These are phyloP conservation scores for Porogramme epimiltina DNA, from an alignment of 1,284 basidiomycete genomes.

Conservation along the genomic window DNA sequence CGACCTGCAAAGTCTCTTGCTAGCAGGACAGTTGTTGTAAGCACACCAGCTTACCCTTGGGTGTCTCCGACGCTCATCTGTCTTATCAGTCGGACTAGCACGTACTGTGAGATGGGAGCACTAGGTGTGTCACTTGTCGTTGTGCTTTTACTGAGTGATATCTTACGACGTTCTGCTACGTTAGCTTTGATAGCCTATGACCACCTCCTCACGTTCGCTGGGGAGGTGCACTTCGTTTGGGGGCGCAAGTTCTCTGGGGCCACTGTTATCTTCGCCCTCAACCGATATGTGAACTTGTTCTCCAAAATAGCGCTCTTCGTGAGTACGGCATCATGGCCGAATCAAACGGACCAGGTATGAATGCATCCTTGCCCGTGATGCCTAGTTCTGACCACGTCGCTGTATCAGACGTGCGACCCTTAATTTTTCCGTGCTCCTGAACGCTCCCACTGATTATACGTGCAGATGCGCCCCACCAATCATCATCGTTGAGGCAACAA, in stretches of 20 bases:
- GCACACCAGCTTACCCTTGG: no score
- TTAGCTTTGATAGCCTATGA: conserved; percentile 18
- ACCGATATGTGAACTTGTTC: conserved; percentile 22
- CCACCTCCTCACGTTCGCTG: conserved; percentile 21
- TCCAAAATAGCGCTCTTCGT: conserved; percentile 17
- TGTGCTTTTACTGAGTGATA: no score
- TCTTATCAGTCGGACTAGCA: no score
- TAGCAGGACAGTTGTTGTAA: no score
- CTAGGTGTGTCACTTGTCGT: no score
- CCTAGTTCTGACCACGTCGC: no score
- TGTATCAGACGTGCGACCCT: not conserved
- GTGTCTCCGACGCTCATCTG: no score
- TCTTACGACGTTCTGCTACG: no score
- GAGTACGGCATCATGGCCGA: conserved; percentile 15
- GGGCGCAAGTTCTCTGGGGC: conserved; percentile 20
- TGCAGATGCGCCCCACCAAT: conserved; percentile 8
- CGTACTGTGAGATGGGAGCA: no score
- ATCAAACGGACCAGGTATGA: conserved; percentile 10
- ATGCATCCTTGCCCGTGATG: not conserved
- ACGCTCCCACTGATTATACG: not conserved
- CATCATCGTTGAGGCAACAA: conserved; percentile 9
- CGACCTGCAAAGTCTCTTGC: no score
- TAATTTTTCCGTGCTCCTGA: not conserved
- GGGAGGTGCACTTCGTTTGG: conserved; percentile 22
- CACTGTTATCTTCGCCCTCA: conserved; percentile 21